Evolutionary conservation across 169 alveolate species (phyloP).

Genomic region (Plasmodium yoelii): DNA sequence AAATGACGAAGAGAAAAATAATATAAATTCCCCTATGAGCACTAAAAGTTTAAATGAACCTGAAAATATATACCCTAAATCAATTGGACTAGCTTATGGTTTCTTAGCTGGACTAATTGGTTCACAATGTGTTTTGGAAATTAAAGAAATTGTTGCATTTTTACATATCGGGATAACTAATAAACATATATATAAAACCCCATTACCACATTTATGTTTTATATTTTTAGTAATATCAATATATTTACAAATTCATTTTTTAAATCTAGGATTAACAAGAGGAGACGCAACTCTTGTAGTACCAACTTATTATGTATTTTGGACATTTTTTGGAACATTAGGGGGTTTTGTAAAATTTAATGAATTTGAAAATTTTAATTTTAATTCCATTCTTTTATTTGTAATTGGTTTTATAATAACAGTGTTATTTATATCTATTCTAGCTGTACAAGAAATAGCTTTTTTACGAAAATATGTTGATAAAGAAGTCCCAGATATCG

Average conservation of each 20-base stretch:
- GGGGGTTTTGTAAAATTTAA: slow-evolving; percentile 90
- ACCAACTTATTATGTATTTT: slow-evolving; percentile 88
- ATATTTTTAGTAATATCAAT: slow-evolving; percentile 84
- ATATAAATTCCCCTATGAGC: slow-evolving; percentile 24
- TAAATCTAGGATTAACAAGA: slow-evolving; percentile 86
- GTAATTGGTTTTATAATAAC: slow-evolving; percentile 81
- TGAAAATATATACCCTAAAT: slow-evolving; percentile 77
- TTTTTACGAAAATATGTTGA: slow-evolving; percentile 83
- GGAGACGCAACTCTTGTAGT: slow-evolving; percentile 90
- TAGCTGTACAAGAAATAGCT: slow-evolving; percentile 85
- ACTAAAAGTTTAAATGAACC: slow-evolving; percentile 49
- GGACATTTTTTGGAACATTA: slow-evolving; percentile 90
- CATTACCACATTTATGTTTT: slow-evolving; percentile 85
- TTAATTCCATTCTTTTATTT: slow-evolving; percentile 79
- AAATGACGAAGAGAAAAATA: slow-evolving; percentile 51
- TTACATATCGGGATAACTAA: slow-evolving; percentile 77
- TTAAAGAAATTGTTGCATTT: slow-evolving; percentile 87
- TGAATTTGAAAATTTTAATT: slow-evolving; percentile 86
- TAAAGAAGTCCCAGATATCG: slow-evolving; percentile 82
- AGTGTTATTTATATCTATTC: slow-evolving; percentile 79
- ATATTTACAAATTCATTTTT: slow-evolving; percentile 87
- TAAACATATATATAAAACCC: slow-evolving; percentile 77
- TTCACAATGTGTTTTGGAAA: slow-evolving; percentile 88
- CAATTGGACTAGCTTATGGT: slow-evolving; percentile 85
- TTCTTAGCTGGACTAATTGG: slow-evolving; percentile 89